phyloP scores from a whole-genome alignment of 2,329 filamentous ascomycete genomes.

The Parastagonospora avenae region DNA sequence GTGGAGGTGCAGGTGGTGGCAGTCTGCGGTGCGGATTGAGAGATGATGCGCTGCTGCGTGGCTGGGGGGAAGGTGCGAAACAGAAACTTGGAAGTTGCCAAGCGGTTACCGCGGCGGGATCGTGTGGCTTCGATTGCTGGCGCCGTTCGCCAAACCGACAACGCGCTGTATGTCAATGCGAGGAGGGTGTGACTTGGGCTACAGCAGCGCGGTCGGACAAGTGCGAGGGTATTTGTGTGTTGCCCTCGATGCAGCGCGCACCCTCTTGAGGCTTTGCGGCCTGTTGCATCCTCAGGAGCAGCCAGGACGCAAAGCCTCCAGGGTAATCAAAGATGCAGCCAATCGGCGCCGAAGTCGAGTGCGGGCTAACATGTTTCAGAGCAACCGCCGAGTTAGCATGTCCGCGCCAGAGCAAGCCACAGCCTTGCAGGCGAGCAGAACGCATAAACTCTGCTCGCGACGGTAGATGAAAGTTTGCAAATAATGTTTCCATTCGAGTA shows the following conservation, averaged over 20 bases:
- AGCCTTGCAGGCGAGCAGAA: conserved; percentile 10
- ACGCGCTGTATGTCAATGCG: neutral
- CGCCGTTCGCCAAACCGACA: neutral
- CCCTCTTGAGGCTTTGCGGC: neutral
- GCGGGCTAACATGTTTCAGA: conserved; percentile 15
- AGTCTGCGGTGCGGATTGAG: conserved; percentile 12
- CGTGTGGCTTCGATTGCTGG: conserved; percentile 10
- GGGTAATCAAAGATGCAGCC: conserved; percentile 19
- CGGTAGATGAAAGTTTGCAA: conserved; percentile 2
- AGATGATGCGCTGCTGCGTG: conserved; percentile 28
- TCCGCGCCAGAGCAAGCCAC: conserved; percentile 16
- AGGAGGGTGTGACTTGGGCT: neutral
- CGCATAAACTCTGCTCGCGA: conserved; percentile 2
- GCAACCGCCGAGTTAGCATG: conserved; percentile 5
- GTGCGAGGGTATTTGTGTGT: conserved; percentile 7
- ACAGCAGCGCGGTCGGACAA: neutral
- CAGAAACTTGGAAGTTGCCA: conserved; percentile 22
- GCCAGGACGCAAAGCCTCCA: conserved; percentile 14
- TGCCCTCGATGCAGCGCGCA: conserved; percentile 4
- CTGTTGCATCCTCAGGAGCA: conserved; percentile 12
- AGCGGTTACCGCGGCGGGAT: conserved; percentile 19
- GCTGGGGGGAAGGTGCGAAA: conserved; percentile 23
- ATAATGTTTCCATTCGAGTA: neutral
- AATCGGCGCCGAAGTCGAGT: conserved; percentile 5
- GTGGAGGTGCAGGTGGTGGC: conserved; percentile 1